Evolutionary conservation across 2,329 filamentous ascomycete species (phyloP).

Genomic region (Cladosporium sp.): DNA sequence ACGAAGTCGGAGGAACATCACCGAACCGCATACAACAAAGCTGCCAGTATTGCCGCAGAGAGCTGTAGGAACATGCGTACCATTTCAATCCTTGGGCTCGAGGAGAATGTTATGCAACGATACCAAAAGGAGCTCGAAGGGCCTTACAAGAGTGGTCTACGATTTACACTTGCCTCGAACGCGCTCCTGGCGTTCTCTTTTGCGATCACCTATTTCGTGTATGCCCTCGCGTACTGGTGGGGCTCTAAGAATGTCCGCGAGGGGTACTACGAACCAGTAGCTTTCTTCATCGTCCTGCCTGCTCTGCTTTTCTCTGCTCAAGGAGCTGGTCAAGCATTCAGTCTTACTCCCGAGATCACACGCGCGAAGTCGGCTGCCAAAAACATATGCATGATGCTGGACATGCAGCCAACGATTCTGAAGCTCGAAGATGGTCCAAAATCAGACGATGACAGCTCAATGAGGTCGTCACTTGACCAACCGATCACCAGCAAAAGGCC

Average conservation of each 20-base stretch:
- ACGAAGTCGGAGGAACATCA: slow-evolving; percentile 59
- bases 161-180: slow-evolving; percentile 38
- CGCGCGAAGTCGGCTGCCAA: slow-evolving; percentile 41
- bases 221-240: slow-evolving; percentile 48
- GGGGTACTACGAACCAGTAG: slow-evolving; percentile 36
- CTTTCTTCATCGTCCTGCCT: slow-evolving; percentile 44
- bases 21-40: slow-evolving; percentile 59
- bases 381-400: slow-evolving; percentile 40
- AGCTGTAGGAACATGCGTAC: slow-evolving; percentile 64
- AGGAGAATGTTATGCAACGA: slow-evolving; percentile 34
- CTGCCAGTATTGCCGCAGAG: slow-evolving; percentile 62
- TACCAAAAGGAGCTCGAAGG: slow-evolving; percentile 36
- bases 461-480: slow-evolving; percentile 6
- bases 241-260: slow-evolving; percentile 40
- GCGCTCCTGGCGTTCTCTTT: slow-evolving; percentile 41
- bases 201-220: slow-evolving; percentile 44
- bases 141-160: slow-evolving; percentile 37
- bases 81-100: slow-evolving; percentile 41
- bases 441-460: background rate
- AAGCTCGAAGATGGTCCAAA: slow-evolving; percentile 10
- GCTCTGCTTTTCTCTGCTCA: slow-evolving; percentile 45
- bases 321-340: slow-evolving; percentile 44
- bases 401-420: slow-evolving; percentile 37
- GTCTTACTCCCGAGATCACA: slow-evolving; percentile 42
- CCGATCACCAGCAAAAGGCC: background rate